Percentiles rank a stretch among this genome's conserved stretches.
Evolutionary conservation across 352 stramenopile genomes (phyloP).

Genomic region (Phytophthora pluvialis): DNA sequence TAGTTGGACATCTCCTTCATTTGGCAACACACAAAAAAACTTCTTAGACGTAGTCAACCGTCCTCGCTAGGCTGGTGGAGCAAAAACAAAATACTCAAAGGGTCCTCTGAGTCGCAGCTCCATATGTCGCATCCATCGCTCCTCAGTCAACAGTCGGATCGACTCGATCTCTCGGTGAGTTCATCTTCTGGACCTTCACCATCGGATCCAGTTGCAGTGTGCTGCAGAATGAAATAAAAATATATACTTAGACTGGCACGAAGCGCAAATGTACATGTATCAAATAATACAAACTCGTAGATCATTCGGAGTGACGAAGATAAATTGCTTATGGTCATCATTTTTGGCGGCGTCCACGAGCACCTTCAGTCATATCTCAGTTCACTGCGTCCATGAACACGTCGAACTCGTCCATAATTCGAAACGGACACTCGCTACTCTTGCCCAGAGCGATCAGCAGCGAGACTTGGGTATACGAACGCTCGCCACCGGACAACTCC

Average conservation of each 20-base stretch:
- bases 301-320: constrained; percentile 90
- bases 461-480: constrained; percentile 96
- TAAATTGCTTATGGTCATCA: constrained; percentile 84
- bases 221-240: constrained; percentile 35
- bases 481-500: constrained; percentile 96
- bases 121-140: too few relatives aligned
- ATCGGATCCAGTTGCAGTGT: constrained; percentile 67
- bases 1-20: too few relatives aligned
- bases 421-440: constrained; percentile 94
- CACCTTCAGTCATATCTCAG: constrained; percentile 92
- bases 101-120: too few relatives aligned
- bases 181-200: constrained; percentile 91
- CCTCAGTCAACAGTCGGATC: too few relatives aligned
- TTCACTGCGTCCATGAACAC: constrained; percentile 99
- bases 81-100: too few relatives aligned
- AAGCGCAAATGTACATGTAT: not conserved
- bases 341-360: constrained; percentile 91
- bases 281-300: constrained; percentile 35
- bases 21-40: too few relatives aligned
- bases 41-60: too few relatives aligned
- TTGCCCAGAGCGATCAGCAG: constrained; percentile 95
- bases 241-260: not conserved
- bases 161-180: constrained; percentile 79
- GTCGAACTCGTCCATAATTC: constrained; percentile 99
- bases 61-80: too few relatives aligned